Percentiles rank a stretch among this genome's conserved stretches.
Evolutionary conservation across 2,329 filamentous ascomycete species (phyloP).

Genomic region (Leptographium lundbergii): DNA sequence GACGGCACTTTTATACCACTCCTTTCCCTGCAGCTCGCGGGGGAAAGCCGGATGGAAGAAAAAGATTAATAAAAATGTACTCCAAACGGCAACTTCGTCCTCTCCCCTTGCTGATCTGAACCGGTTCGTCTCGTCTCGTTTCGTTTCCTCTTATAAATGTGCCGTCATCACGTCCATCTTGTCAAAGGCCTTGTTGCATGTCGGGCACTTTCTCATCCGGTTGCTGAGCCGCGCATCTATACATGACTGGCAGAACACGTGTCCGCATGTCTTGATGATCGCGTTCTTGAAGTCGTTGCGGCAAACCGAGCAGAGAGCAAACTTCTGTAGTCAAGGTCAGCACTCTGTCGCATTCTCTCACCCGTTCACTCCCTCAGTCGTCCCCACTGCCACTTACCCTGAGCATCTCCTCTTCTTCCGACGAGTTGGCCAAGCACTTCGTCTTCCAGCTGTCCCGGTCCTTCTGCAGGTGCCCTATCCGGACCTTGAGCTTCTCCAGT

Average conservation of each 20-base stretch:
- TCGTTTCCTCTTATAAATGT: slow-evolving; percentile 26
- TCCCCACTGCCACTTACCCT: slow-evolving; percentile 47
- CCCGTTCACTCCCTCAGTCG: background rate
- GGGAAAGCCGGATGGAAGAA: background rate
- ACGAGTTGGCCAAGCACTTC: slow-evolving; percentile 69
- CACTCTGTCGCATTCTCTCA: background rate
- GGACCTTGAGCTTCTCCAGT: slow-evolving; percentile 64
- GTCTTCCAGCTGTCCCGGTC: slow-evolving; percentile 60
- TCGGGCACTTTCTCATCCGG: slow-evolving; percentile 88
- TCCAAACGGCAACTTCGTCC: background rate
- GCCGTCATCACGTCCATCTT: slow-evolving; percentile 76
- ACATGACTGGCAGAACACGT: slow-evolving; percentile 85
- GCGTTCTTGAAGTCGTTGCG: slow-evolving; percentile 91
- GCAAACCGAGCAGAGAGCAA: slow-evolving; percentile 85
- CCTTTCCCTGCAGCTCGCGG: background rate
- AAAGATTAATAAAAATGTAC: background rate
- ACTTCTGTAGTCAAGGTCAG: slow-evolving; percentile 38
- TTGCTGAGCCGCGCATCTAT: slow-evolving; percentile 82
- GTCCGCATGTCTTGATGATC: slow-evolving; percentile 83
- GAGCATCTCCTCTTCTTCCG: slow-evolving; percentile 72
- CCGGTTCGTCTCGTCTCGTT: background rate
- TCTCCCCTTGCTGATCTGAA: no score
- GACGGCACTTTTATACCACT: background rate
- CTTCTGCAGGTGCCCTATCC: slow-evolving; percentile 66
- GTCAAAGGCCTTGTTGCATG: slow-evolving; percentile 85